Percentiles rank a stretch among this genome's conserved stretches.
phyloP scores from a whole-genome alignment of 257 asterid genomes.

The Nicotiana attenuata region DNA sequence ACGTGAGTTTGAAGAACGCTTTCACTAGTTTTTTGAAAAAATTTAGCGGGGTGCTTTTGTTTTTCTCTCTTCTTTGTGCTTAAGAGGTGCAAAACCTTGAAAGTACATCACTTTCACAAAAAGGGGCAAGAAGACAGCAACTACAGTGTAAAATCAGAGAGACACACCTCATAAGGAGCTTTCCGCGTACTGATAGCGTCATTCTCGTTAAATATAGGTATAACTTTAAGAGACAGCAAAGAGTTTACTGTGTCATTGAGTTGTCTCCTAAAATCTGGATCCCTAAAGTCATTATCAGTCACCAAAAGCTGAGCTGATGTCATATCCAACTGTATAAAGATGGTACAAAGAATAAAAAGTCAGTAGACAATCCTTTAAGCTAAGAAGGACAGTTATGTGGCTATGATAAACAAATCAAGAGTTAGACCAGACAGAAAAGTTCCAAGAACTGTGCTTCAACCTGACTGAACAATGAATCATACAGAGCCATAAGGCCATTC shows the following conservation, averaged over 20 bases:
- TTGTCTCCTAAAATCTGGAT: conserved; percentile 58
- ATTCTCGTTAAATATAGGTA: conserved; percentile 78
- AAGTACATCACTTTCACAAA: background rate
- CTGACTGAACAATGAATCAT: conserved; percentile 94
- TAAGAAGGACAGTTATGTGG: background rate
- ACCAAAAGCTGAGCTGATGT: conserved; percentile 82
- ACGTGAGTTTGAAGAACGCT: no score
- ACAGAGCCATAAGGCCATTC: conserved; percentile 95
- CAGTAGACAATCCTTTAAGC: background rate
- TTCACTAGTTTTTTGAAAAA: no score
- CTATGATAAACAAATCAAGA: background rate
- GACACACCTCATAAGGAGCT: conserved; percentile 78
- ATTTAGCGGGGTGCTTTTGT: no score
- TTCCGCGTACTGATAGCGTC: conserved; percentile 73
- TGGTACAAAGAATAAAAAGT: conserved; percentile 1
- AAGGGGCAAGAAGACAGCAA: background rate
- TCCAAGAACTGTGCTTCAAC: conserved; percentile 25
- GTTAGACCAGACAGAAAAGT: background rate
- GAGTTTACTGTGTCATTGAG: conserved; percentile 57
- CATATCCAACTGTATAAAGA: conserved; percentile 51
- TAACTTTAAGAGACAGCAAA: conserved; percentile 51
- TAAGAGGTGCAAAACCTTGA: no score
- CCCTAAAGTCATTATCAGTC: conserved; percentile 73
- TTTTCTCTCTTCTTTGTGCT: no score
- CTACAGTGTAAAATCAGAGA: background rate